Conservation (phyloP, 164 flowering plant genomes). For the Platanus orientalis region DNA sequence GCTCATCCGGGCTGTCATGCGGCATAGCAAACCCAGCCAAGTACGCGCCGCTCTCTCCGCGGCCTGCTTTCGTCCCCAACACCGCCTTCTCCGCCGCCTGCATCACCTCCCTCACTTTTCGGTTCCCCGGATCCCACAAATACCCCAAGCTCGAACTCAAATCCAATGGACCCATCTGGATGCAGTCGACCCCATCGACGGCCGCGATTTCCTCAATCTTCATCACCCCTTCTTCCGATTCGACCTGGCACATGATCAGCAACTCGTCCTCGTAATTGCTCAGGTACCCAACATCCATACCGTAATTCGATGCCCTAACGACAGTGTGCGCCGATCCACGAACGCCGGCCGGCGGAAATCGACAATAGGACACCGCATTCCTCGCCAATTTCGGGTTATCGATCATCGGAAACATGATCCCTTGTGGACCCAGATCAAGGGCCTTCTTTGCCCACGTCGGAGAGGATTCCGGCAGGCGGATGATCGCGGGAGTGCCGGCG, state of each 20-base stretch:
- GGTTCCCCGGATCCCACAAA: slow-evolving; percentile 85
- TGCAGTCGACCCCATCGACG: slow-evolving; percentile 86
- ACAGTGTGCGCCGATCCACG: slow-evolving; percentile 88
- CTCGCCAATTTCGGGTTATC: slow-evolving; percentile 48
- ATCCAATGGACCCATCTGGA: slow-evolving; percentile 94
- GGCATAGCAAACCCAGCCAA: slow-evolving; percentile 77
- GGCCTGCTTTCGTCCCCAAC: slow-evolving; percentile 20
- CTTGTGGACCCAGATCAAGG: slow-evolving; percentile 87
- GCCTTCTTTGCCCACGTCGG: slow-evolving; percentile 86
- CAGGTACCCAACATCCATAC: slow-evolving; percentile 72
- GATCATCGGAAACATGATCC: slow-evolving; percentile 95
- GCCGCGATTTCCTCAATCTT: slow-evolving; percentile 69
- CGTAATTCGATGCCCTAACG: slow-evolving; percentile 74
- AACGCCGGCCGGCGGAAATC: slow-evolving; percentile 74
- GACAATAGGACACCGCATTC: slow-evolving; percentile 73
- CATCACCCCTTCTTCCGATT: slow-evolving; percentile 57
- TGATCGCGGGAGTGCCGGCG: slow-evolving; percentile 54
- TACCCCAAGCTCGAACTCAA: slow-evolving; percentile 84
- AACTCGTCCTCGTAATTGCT: slow-evolving; percentile 59
- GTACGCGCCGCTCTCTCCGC: slow-evolving; percentile 34
- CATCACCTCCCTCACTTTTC: slow-evolving; percentile 72
- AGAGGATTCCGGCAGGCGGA: slow-evolving; percentile 66
- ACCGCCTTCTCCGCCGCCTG: slow-evolving; percentile 68
- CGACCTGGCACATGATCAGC: slow-evolving; percentile 89
- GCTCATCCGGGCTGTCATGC: slow-evolving; percentile 48